Base-by-base conservation (phyloP, 1,139 yeast genomes). In the Pichia sp. region DNA sequence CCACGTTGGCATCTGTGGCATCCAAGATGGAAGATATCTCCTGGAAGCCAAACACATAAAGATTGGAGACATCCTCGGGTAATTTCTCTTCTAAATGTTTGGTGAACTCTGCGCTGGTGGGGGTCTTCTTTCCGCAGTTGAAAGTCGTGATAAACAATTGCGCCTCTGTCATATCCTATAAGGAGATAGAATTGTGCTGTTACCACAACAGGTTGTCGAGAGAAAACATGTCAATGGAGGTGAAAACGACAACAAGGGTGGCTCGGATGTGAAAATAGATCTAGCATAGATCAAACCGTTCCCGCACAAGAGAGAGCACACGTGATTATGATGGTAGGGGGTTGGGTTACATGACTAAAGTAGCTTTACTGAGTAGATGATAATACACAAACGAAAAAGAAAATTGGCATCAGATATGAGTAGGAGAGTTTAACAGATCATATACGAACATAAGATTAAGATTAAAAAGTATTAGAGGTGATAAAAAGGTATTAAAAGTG, bases 31-130 rank as follows among this genome's bases (percentile, higher is more conserved):
- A 71, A 43, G 88, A 78, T 30, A 87, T 66, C 65, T 90, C 97
- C 66, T 90, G 90, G 49, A 89, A 76, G 1, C 88, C 95, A 63
- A 87, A 76, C 0, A 78, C 88, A 52, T 80, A 76, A 10, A 87
- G 57, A 36, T 72, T 73, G 0, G 86, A 80, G 3, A 71, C 60
- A 3, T 44, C 26, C 2, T 62, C 60, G 0, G 60, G 59, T 4
- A 56, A 21, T 30, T 25, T 43, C 1, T 37, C 34, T 10, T 60
- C 42, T 12, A 59, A 54, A 12, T 46, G 39, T 4, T 58, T 53
- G 13, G 65, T 55, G 30, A 65, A 55, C 30, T 61, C 58, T 2
- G 56, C 54, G 7, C 50, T 42, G 2, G 61, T 22, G 21, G 74
- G 74, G 7, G 60, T 56, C 12, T 52, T 43, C 55, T 74, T 75